Evolutionary conservation across 2,329 filamentous ascomycete genomes (phyloP), one percentile per base, ranked within the genome.

Genomic region (Penicillium occitanis): DNA sequence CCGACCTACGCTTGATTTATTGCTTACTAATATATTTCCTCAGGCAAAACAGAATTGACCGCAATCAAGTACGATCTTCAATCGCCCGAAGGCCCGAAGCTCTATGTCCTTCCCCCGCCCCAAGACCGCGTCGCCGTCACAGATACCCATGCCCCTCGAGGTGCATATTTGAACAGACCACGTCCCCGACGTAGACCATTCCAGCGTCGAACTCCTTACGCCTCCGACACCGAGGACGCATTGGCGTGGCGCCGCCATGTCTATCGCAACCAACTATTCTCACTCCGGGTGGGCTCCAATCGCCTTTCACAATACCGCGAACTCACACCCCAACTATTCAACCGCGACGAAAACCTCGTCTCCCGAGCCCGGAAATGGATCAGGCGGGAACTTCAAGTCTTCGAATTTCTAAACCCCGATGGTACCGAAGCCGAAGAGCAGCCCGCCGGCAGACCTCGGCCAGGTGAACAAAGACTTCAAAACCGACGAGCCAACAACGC

Each of bases 281-380:
- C 91, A 1, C 84, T 92, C 1, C 91, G 96, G 71, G 87, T 97
- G 4, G 94, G 93, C 53, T 88, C 90, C 1, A 97, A 95, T 74
- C 86, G 87, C 0, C 78, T 89, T n/a, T 95, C 92, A 0, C 85
- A 86, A 30, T 95, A 94, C 77, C 85, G 85, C 59, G 90, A 93
- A 67, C 81, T 96, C 35, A 90, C 89, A 0, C 90, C 92, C 0
- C 77, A 84, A 3, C 76, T 86, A 8, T 90, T 97, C 74, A 81
- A 84, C 66, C 78, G 77, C 1, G 90, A 92, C 25, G 77, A 86
- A 0, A 85, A 88, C 25, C 84, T 97, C 0, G 85, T 92, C 19
- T 90, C 90, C 0, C 89, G 91, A 42, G 93, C 93, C 1, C 85
- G 91, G 6, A 88, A 87, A 68, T 98, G 92, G 86, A 87, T 97